These are phyloP conservation scores for Typha latifolia DNA, from an alignment of 176 grass and related monocot species.

Conservation along the genomic window DNA sequence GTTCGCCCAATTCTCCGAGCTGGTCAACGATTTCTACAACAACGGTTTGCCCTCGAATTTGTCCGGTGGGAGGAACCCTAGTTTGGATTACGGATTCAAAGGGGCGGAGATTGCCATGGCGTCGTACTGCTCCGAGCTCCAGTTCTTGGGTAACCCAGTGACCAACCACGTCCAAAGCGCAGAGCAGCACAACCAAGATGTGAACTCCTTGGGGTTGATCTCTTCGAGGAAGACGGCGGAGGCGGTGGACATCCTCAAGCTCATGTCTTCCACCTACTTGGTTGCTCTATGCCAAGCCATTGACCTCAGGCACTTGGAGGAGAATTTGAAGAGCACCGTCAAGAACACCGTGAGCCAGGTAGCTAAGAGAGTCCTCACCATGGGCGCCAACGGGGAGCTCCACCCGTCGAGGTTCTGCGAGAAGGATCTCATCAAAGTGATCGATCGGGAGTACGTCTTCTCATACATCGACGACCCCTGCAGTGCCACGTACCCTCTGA, in stretches of 20 bases:
- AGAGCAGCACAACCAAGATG: conserved; percentile 8
- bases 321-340: background rate
- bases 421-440: background rate
- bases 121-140: conserved; percentile 5
- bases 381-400: background rate
- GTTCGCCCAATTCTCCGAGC: conserved; percentile 11
- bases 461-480: background rate
- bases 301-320: conserved; percentile 6
- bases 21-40: conserved; percentile 4
- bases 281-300: conserved; percentile 8
- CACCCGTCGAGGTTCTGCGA: background rate
- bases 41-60: conserved; percentile 5
- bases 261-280: background rate
- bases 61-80: background rate
- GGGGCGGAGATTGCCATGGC: conserved; percentile 12
- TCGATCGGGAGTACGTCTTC: background rate
- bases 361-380: background rate
- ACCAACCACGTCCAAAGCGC: conserved; percentile 7
- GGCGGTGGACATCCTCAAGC: background rate
- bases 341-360: background rate
- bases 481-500: background rate
- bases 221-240: conserved; percentile 1
- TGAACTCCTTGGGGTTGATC: conserved; percentile 8
- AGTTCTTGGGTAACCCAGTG: background rate
- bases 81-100: conserved; percentile 5